Evolutionary conservation across 2,329 filamentous ascomycete genomes (phyloP), one percentile per base, ranked within the genome.

Genomic region (Xylaria sp.): DNA sequence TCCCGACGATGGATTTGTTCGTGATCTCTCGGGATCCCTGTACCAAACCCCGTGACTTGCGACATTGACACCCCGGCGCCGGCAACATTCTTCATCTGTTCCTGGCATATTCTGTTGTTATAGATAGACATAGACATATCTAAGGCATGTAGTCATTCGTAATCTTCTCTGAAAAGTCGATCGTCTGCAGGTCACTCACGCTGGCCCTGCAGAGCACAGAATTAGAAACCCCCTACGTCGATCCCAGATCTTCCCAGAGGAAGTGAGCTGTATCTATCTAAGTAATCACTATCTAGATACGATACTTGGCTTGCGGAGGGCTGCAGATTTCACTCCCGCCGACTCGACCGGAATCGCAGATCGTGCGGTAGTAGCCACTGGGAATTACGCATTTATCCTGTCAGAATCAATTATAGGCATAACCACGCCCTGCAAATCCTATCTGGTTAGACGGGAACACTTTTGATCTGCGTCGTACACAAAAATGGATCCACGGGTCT

Each of bases 1-100:
- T 74, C 69, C 73, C 75, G 72, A 61, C 67, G 69, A 61, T 72
- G 62, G 42, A 55, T 69, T 42, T 34, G 24, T 59, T 65, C 63
- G 53, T 62, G 36, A 64, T 66, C 53, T 66, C 21, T 60, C 58
- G 67, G 61, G 3, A 58, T 34, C 64, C 59, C 36, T 27, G 4
- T 27, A 30, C 21, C 19, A 32, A 61, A 47, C 30, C 42, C 57
- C 51, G 39, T 51, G 11, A 8, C 57, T 32, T 58, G 32, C 30
- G 36, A 65, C 50, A 60, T 30, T 36, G 17, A 27, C 27, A 27
- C 24, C 27, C 24, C 14, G 12, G 34, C 34, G 21, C 34, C 4
- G 24, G 24, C 48, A 53, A 21, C 55, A 45, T 30, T 24, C 53
- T 14, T 39, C 3, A 57, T 54, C 53, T 24, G 42, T 57, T 61